Conservation (phyloP, 208 protist species). For the Kentomonas sorsogonicus region DNA sequence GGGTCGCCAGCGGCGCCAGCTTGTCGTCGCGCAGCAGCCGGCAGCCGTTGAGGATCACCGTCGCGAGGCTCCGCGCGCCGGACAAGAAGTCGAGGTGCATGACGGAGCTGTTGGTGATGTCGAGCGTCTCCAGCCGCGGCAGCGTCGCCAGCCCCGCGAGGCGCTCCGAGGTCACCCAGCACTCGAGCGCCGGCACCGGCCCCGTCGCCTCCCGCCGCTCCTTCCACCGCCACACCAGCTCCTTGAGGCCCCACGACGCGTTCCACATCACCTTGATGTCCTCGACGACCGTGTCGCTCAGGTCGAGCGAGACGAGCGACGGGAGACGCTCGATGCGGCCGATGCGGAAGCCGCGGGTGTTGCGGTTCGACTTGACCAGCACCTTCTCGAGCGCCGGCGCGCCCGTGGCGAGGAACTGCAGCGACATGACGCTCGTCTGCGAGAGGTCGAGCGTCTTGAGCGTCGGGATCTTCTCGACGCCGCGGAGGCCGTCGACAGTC, state of each 20-base stretch:
- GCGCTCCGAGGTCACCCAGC: conserved; percentile 45
- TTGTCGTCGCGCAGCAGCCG: conserved; percentile 24
- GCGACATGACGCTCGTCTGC: conserved; percentile 60
- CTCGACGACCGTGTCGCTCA: conserved; percentile 71
- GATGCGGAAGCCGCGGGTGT: conserved; percentile 46
- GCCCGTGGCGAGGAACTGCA: conserved; percentile 52
- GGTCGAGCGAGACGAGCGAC: conserved; percentile 42
- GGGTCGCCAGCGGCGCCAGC: conserved; percentile 16
- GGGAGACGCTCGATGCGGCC: conserved; percentile 39
- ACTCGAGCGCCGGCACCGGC: conserved; percentile 31
- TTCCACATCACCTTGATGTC: conserved; percentile 38
- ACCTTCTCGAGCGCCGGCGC: conserved; percentile 31
- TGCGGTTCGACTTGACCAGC: conserved; percentile 45
- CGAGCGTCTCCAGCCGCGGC: conserved; percentile 29
- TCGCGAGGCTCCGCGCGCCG: conserved; percentile 20
- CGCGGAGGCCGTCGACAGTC: conserved; percentile 57
- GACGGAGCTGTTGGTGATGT: conserved; percentile 42
- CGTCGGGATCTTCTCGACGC: conserved; percentile 43
- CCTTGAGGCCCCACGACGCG: conserved; percentile 26
- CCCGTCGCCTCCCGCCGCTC: conserved; percentile 48
- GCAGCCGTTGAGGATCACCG: conserved; percentile 33
- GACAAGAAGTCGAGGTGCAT: conserved; percentile 40
- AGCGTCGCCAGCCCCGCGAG: conserved; percentile 26
- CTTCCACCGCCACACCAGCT: conserved; percentile 62
- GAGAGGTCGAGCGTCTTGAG: conserved; percentile 55